Base-by-base conservation (phyloP, 139 green algal genomes). In the Diplosphaera chodatii region DNA sequence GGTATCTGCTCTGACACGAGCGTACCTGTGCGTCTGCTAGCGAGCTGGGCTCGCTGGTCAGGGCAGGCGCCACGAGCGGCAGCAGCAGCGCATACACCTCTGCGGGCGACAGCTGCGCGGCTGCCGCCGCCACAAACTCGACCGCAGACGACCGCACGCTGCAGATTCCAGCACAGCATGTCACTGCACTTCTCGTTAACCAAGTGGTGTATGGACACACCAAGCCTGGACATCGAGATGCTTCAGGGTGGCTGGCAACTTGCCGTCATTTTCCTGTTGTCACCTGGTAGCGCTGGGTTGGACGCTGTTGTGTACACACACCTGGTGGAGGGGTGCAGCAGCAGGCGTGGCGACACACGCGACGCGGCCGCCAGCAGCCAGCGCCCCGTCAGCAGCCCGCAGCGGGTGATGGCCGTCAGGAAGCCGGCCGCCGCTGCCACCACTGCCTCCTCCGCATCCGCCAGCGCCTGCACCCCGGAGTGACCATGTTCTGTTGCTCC, bases 21-120 rank as follows among this genome's bases (percentile, higher is more conserved):
- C n/a, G n/a, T n/a, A n/a, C n/a, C n/a, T n/a, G n/a, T n/a, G n/a
- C n/a, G n/a, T n/a, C n/a, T n/a, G 48, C 48, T 3, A 87, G 62
- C 16, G 29, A 40, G n/a, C 34, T n/a, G 8, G 85, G 85, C 32
- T 83, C 62, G 1, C 34, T 13, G 0, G 27, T 40, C 40, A 91
- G 55, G 56, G 75, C 66, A 2, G 85, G 76, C 67, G 64, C 37
- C 55, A 95, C 63, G 48, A 87, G 41, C 25, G 83, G 80, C 31
- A 81, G 64, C 76, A 96, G 77, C 73, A 85, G 79, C 15, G 89
- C 83, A 41, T 90, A 85, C n/a, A 84, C 76, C 34, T 96, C 92
- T 15, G 85, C 86, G 0, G 79, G 69, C 0, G 78, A 68, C 32
- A 97, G 78, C 56, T 31, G 64, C 6, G 64, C 21, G 0, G 85